Percentiles rank a stretch among this genome's conserved stretches.
phyloP scores from a whole-genome alignment of 2,329 filamentous ascomycete genomes.

The Stagonosporopsis vannaccii region DNA sequence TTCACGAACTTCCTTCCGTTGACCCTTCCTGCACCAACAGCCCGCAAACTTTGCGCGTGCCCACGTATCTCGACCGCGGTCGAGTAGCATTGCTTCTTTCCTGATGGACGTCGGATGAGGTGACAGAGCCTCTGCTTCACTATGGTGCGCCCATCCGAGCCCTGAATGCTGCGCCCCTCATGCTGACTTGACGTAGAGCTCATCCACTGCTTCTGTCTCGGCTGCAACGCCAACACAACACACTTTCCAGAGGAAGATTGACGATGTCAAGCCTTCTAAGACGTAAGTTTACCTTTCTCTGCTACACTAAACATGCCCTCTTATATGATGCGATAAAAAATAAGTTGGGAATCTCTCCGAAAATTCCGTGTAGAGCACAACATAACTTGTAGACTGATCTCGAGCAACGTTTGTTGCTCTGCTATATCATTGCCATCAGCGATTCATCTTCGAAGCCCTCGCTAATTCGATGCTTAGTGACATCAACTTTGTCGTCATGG shows the following conservation, averaged over 20 bases:
- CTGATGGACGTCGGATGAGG: constrained; percentile 50
- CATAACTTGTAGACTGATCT: constrained; percentile 80
- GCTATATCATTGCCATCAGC: constrained; percentile 4
- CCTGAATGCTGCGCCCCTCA: constrained; percentile 12
- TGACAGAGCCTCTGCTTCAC: constrained; percentile 38
- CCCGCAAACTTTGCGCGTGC: constrained; percentile 41
- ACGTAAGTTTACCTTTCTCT: constrained; percentile 66
- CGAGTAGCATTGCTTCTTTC: constrained; percentile 34
- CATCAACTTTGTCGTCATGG: constrained; percentile 93
- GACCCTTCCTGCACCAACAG: constrained; percentile 31
- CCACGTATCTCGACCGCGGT: constrained; percentile 43
- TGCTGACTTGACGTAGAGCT: constrained; percentile 54
- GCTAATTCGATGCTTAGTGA: constrained; percentile 67
- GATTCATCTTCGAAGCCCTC: neutral
- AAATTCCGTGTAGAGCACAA: constrained; percentile 86
- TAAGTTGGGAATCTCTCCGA: constrained; percentile 99
- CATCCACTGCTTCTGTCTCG: constrained; percentile 75
- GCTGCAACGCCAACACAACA: constrained; percentile 74
- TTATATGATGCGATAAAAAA: constrained; percentile 78
- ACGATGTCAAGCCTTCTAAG: constrained; percentile 86
- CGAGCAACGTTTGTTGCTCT: constrained; percentile 30
- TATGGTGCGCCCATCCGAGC: constrained; percentile 41
- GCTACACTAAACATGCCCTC: constrained; percentile 11
- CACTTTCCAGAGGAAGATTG: constrained; percentile 80
- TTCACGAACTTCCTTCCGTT: constrained; percentile 30